Conservation (phyloP, 2,329 filamentous ascomycete species). For the Claviceps pusilla region DNA sequence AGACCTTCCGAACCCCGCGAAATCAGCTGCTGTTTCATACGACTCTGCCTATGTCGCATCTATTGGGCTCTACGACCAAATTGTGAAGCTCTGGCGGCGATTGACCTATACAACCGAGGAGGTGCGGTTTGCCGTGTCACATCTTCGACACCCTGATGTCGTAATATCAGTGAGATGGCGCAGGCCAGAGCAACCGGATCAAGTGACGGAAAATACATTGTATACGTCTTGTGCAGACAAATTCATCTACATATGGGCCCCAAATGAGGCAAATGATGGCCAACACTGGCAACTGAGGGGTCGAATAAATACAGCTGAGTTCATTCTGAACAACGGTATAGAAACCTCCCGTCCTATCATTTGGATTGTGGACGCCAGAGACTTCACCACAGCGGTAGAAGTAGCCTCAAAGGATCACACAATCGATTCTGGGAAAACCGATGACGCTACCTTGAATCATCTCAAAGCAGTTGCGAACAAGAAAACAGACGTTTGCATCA, state of each 20-base stretch:
- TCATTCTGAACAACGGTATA: conserved; percentile 38
- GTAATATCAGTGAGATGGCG: conserved; percentile 84
- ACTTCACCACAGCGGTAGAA: conserved; percentile 66
- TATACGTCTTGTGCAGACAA: conserved; percentile 81
- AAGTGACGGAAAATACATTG: conserved; percentile 70
- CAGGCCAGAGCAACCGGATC: conserved; percentile 58
- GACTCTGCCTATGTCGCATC: conserved; percentile 81
- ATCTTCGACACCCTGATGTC: conserved; percentile 67
- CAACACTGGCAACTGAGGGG: conserved; percentile 68
- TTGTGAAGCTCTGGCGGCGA: conserved; percentile 88
- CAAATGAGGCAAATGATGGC: conserved; percentile 54
- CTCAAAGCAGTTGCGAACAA: conserved; percentile 74
- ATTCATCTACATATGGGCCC: conserved; percentile 68
- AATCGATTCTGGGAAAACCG: conserved; percentile 41
- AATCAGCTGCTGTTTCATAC: conserved; percentile 65
- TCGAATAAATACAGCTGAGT: conserved; percentile 58
- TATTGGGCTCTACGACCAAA: conserved; percentile 58
- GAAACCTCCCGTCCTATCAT: conserved; percentile 25
- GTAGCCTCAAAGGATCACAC: conserved; percentile 48
- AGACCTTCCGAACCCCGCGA: conserved; percentile 54
- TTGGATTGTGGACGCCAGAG: conserved; percentile 68
- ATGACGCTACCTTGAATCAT: conserved; percentile 64
- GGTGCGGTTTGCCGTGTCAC: conserved; percentile 77
- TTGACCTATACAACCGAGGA: conserved; percentile 71
- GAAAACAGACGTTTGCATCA: conserved; percentile 73